Evolutionary conservation across 768 basidiomycete genomes (phyloP), one percentile per base, ranked within the genome.

Genomic region (Boletus rubescentipes): DNA sequence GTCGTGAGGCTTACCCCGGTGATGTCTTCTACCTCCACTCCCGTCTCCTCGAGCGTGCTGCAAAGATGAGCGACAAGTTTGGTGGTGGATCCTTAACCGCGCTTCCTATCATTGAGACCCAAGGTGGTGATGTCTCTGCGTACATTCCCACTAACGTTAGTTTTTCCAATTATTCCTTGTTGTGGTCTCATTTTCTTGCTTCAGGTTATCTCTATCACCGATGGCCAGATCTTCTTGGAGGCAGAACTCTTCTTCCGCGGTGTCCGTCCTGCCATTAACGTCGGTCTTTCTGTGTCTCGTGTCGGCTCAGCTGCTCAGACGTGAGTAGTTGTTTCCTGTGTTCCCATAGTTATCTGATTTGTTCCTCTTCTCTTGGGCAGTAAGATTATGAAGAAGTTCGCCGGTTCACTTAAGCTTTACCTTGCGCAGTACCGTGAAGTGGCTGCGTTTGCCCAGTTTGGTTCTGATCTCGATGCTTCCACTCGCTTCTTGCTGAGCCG

Each of bases 201-300:
- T 62, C 45, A 97, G 92, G 95, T 99, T 71, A 99, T 99, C 70
- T 98, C 97, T 68, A 99, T 99, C 73, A 99, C 97, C 47, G 96
- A 99, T 69, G 97, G 97, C 69, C 95, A 98, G 77, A 96, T 97
- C 78, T 98, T 98, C 90, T 90, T 98, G 89, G 96, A 98, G 76
- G 94, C 96, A 68, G 96, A 98, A 74, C 89, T 98, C 71, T 99
- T 99, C 94, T 98, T 99, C 94, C 95, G 97, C 82, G 97, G 97
- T 86, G 90, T 98, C 64, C 93, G 96, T 72, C 96, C 97, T 50
- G 97, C 97, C 63, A 98, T 98, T 76, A 98, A 98, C 80, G 97
- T 99, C 82, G 97, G 97, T 95, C 93, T 98, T 59, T 99, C 97
- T 55, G 97, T 99, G 63, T 99, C 97, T 58, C 97, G 97, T 85